Evolutionary conservation across 371 early-diverging fungal genomes (phyloP), one percentile per base, ranked within the genome.

Genomic region (Thermomucor indicae-seudaticae): DNA sequence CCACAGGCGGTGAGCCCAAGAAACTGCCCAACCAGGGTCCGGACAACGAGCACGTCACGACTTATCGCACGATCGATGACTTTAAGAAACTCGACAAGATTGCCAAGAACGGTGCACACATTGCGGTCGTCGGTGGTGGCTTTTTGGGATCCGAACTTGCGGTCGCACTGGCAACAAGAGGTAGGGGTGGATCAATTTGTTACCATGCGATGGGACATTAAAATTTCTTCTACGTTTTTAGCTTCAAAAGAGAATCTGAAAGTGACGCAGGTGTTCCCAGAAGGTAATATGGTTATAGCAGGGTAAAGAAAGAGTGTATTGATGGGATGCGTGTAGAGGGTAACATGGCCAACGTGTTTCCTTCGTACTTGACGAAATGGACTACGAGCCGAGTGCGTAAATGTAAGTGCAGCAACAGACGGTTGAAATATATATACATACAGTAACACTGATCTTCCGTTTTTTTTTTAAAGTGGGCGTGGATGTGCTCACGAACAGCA

Each of bases 91-190:
- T 89, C 29, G 69, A 80, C 24, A 53, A 60, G 34, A 58, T 67
- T 23, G 75, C 65, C 37, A 84, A 84, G 62, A 58, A 78, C 32
- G 67, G 67, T 47, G 65, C 71, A 8, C 71, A 63, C 55, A 72
- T 89, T 62, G 86, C 75, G 41, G 72, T 89, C 34, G 58, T 88
- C 31, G 90, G 90, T 48, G 88, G 88, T 34, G 90, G 90, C 19
- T 87, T 89, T 70, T 69, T 89, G 44, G 90, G 90, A 25, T 80
- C 81, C 42, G 90, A 89, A 55, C 60, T 89, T 19, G 78, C 88
- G 39, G 78, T 76, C 40, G 87, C 87, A 14, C 60, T 89, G 38
- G 81, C 86, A 17, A 73, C 79, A 23, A 60, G 72, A 39, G 75
- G 79, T 72, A 73, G 42, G 54, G 6, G 8, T 12, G 31, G 1